Evolutionary conservation across 441 rosid species (phyloP).

Genomic region (Arabidopsis lyrata): DNA sequence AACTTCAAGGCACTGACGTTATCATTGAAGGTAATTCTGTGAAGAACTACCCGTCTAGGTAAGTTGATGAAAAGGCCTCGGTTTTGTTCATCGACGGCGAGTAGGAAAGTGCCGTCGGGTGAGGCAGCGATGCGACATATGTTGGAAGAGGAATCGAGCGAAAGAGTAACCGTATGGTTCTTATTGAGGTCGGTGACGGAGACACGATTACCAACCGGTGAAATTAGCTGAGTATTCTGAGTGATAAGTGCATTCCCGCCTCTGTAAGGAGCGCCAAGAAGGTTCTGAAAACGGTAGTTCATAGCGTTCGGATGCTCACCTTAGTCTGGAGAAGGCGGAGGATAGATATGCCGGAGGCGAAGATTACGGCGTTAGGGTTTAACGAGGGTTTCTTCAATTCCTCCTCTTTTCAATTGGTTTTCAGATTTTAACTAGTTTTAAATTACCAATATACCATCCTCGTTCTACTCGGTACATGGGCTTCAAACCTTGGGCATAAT

Average conservation of each 20-base stretch:
- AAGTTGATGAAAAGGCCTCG: slow-evolving; percentile 86
- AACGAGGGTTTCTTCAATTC: slow-evolving; percentile 28
- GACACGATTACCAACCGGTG: slow-evolving; percentile 90
- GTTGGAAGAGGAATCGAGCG: slow-evolving; percentile 74
- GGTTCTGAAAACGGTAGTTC: slow-evolving; percentile 87
- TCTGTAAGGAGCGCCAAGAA: slow-evolving; percentile 90
- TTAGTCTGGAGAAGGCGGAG: background rate
- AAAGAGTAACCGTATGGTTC: slow-evolving; percentile 75
- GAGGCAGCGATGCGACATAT: slow-evolving; percentile 80
- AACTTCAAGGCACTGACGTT: slow-evolving; percentile 67
- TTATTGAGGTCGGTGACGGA: slow-evolving; percentile 86
- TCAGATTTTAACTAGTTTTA: background rate
- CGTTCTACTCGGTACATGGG: background rate
- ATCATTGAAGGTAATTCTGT: slow-evolving; percentile 70
- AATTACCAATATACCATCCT: background rate
- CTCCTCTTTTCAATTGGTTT: background rate
- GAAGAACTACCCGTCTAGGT: slow-evolving; percentile 75
- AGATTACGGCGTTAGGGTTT: slow-evolving; percentile 44
- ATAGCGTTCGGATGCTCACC: slow-evolving; percentile 44
- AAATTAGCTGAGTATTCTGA: slow-evolving; percentile 70
- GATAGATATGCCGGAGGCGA: slow-evolving; percentile 20
- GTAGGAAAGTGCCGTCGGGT: slow-evolving; percentile 79
- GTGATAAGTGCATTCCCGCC: slow-evolving; percentile 82
- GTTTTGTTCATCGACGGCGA: slow-evolving; percentile 77
- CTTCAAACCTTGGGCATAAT: background rate